Base-by-base conservation (phyloP, 75 land plant species). In the Pseudotsuga menziesii region DNA sequence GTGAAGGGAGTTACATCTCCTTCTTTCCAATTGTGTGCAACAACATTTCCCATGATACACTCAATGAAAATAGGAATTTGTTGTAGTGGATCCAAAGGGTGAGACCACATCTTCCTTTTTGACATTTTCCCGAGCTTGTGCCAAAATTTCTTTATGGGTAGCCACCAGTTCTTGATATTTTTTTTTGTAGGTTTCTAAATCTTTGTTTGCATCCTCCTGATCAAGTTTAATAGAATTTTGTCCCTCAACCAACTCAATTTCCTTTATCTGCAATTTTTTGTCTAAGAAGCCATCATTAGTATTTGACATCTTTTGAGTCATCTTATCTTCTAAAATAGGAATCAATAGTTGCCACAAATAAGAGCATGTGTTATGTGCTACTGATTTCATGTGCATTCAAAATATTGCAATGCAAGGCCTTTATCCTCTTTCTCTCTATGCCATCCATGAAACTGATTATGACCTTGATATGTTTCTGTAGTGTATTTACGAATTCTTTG, bases 171-270 rank as follows among this genome's bases (percentile, higher is more conserved):
- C 72, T 69, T 69, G 72, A 19, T 23, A n/a, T n/a, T n/a, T 0
- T n/a, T 69, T 69, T 69, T 20, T 19, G 41, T 69, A 69, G 44
- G 20, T 39, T 69, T 69, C 72, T 69, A 35, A 19, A 69, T 69
- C 72, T 69, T 12, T 39, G 41, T 69, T 52, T 67, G 72, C 52
- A 39, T 3, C 52, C 72, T 44, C 41, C 52, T 69, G 32, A 36
- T 2, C 39, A 17, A 41, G 52, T 36, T 69, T 69, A 39, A 41
- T 52, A 7, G 39, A 69, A 11, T 41, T 3, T 69, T n/a, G 41
- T 69, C 8, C 48, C 3, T 69, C 52, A 69, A 41, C 22, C 25
- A 69, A 9, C 72, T 69, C 72, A 39, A 36, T 19, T 69, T 69
- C 72, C 8, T 20, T 67, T 39, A 7, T 39, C 19, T 66, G 44